A percentile compares a stretch with the other conserved stretches of the same genome.
These are phyloP conservation scores for Blastosporella zonata DNA, from an alignment of 1,284 basidiomycete genomes.

Conservation along the genomic window DNA sequence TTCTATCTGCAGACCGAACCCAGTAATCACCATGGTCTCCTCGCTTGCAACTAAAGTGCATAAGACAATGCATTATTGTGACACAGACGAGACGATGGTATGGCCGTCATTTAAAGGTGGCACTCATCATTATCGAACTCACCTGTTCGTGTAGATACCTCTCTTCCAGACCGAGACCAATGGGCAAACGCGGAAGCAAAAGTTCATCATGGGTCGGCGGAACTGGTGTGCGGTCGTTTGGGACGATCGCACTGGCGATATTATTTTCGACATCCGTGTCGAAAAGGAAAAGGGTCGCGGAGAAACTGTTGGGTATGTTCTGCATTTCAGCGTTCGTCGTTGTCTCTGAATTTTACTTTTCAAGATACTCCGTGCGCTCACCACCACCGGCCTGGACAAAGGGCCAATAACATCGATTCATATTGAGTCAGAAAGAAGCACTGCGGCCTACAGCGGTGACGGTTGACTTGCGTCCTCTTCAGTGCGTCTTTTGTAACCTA, in stretches of 20 bases:
- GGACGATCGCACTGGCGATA: conserved; percentile 56
- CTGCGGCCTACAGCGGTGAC: too few relatives aligned
- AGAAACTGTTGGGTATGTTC: conserved; percentile 64
- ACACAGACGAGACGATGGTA: conserved; percentile 87
- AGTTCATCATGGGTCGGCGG: conserved; percentile 81
- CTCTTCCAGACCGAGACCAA: conserved; percentile 80
- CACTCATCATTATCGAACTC: not conserved
- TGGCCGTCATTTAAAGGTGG: conserved; percentile 4
- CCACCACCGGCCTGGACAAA: conserved; percentile 50
- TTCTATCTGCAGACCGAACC: conserved; percentile 48
- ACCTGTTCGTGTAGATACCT: conserved; percentile 53
- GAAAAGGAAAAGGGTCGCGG: conserved; percentile 83
- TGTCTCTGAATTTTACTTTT: conserved; percentile 8
- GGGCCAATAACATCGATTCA: not conserved
- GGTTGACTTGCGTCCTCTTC: too few relatives aligned
- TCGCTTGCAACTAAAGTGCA: conserved; percentile 82
- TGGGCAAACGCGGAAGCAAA: conserved; percentile 67
- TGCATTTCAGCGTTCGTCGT: not conserved
- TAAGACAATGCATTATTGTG: conserved; percentile 69
- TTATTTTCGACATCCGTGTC: conserved; percentile 86
- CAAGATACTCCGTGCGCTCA: conserved; percentile 45
- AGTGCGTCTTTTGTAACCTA: too few relatives aligned
- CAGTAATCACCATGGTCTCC: conserved; percentile 80
- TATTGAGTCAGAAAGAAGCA: not conserved
- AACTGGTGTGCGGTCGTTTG: conserved; percentile 87